A percentile compares a stretch with the other conserved stretches of the same genome.
Conservation (phyloP, 1,284 basidiomycete genomes). For the Neolentinus lepideus region DNA sequence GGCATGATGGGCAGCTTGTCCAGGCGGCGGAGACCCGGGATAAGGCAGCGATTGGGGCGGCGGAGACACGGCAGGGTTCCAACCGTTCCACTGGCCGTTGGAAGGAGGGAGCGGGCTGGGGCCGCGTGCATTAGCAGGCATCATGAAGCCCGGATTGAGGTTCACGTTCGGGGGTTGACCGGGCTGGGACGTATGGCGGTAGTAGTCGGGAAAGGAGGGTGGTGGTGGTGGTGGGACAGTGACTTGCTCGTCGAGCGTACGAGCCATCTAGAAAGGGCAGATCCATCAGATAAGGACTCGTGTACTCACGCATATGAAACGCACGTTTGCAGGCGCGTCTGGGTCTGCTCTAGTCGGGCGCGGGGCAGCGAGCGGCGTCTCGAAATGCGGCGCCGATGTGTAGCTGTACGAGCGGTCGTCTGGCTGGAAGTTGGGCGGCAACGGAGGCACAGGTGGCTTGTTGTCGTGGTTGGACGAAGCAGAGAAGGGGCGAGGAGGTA, state of each 20-base stretch:
- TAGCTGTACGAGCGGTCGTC: slow-evolving; percentile 15
- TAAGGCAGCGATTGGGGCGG: background rate
- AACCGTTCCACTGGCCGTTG: background rate
- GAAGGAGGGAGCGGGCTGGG: background rate
- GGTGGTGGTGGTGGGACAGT: slow-evolving; percentile 16
- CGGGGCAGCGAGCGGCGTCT: slow-evolving; percentile 58
- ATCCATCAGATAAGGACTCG: slow-evolving; percentile 14
- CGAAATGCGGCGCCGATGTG: slow-evolving; percentile 38
- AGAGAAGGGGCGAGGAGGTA: background rate
- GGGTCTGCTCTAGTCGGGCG: slow-evolving; percentile 60
- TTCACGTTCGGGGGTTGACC: slow-evolving; percentile 7
- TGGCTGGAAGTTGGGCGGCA: slow-evolving; percentile 29
- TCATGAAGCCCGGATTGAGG: slow-evolving; percentile 3
- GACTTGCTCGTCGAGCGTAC: slow-evolving; percentile 44
- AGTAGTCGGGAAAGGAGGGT: slow-evolving; percentile 3
- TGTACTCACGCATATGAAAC: slow-evolving; percentile 17
- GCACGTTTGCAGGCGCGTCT: slow-evolving; percentile 54
- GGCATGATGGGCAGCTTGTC: background rate
- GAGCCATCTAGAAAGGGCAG: slow-evolving; percentile 47
- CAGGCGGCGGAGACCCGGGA: background rate
- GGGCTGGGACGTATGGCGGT: slow-evolving; percentile 9
- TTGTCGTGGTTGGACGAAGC: background rate
- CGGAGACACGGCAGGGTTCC: background rate
- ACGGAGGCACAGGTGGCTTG: slow-evolving; percentile 36
- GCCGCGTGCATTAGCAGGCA: slow-evolving; percentile 8